Base-by-base conservation (phyloP, 768 basidiomycete genomes). In the Pleurotus sapidus region DNA sequence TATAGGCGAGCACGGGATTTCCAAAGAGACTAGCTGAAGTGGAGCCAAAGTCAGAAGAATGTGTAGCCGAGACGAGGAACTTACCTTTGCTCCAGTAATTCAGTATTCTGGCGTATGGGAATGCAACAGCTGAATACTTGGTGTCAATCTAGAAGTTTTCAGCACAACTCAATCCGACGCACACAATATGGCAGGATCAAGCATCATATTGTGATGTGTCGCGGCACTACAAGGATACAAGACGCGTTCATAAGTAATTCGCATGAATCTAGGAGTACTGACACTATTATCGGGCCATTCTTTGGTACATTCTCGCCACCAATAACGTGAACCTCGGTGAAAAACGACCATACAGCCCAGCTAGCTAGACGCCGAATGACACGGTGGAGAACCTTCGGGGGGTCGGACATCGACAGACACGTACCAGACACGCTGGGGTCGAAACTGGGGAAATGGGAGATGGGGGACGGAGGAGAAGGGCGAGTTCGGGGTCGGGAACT, bases 81-180 rank as follows among this genome's bases (percentile, higher is more conserved):
- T 23, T 72, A 84, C 93, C 90, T 82, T 98, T 98, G 67, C 91
- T 92, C 96, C 96, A 91, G 66, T 91, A 93, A 70, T 97, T 91
- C 54, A 98, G 74, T 49, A 88, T 87, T 60, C 93, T 82, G 57
- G 76, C 73, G 71, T 91, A 82, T 20, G 95, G 95, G 70, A 97
- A 92, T 34, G 84, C 85, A 56, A 84, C 85, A 57, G 93, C 91
- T 93, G 65, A 4, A 61, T 49, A 24, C 61, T 62, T 62, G 64
- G 59, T 55, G 42, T 49, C 39, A 49, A 23, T 53, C 5, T 40
- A 9, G 49, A 42, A 15, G 20, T 17, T 30, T 23, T 1, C 56
- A 62, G 63, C 54, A 63, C 58, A 15, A 61, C 57, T 37, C 58
- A 57, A 55, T 53, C 57, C 30, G 49, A 79, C 87, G 70, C 68